Base-by-base conservation (phyloP, 352 stramenopile species). In the Peronospora belbahrii region DNA sequence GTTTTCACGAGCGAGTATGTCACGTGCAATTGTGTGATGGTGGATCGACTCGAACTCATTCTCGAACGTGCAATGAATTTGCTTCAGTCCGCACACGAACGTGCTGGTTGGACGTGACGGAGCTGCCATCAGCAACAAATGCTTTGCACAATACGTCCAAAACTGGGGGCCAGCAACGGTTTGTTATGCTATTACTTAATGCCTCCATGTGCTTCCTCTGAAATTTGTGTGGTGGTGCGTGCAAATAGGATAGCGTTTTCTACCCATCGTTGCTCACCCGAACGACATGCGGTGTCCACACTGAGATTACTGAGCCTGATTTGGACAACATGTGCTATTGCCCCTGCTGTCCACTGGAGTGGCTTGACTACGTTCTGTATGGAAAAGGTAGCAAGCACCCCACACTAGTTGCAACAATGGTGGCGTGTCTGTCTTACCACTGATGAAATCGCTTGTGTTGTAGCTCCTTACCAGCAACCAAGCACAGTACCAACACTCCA, bases 301-400 rank as follows among this genome's bases (percentile, higher is more conserved):
- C 36, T 15, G 25, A 27, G 3, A 33, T 53, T 20, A 23, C 15
- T 0, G 49, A 67, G 6, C 37, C 57, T 8, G 50, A 60, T 17
- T 39, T 52, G 27, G 59, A 72, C 15, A 65, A 59, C 7, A 79
- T 83, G 60, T 92, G 80, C 56, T 92, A 74, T 39, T 92, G 80
- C 34, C 65, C 80, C 0, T 92, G 80, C 48, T 92, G 80, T 38
- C 77, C 80, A 23, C 45, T 81, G 1, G 80, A 92, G 48, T 92
- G 80, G 80, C 52, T 92, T 14, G 80, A 92, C 62, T 92, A 92
- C 54, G 70, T 89, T 20, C 62, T 92, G 1, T 85, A 82, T 30
- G 78, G 68, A 15, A 60, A 82, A 81, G 56, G 75, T 85, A 41
- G 2, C 3, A 28, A n/a, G n/a, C n/a, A n/a, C n/a, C n/a, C n/a